Conservation (phyloP, 2,329 filamentous ascomycete species). For the Elsinoe necatrix region DNA sequence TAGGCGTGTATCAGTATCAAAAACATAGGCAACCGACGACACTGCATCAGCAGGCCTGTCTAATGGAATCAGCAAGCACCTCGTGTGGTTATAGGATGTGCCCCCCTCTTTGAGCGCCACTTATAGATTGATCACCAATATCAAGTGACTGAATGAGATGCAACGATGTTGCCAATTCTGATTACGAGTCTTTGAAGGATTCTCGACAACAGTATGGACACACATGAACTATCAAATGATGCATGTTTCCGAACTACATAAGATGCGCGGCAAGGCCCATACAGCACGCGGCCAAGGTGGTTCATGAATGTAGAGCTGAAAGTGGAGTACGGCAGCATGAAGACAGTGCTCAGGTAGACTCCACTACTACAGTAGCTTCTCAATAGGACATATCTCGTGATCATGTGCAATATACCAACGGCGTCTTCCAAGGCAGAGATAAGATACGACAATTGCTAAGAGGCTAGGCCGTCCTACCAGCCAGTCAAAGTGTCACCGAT, state of each 20-base stretch:
- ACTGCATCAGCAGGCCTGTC: constrained; percentile 10
- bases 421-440: constrained; percentile 1
- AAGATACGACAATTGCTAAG: background rate
- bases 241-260: too few species aligned
- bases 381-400: background rate
- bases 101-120: background rate
- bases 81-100: background rate
- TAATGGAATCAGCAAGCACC: constrained; percentile 6
- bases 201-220: too few species aligned
- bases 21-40: background rate
- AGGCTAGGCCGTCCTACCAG: constrained; percentile 6
- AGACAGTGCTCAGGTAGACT: background rate
- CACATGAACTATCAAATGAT: too few species aligned
- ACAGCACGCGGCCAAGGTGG: too few species aligned
- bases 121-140: constrained; percentile 1
- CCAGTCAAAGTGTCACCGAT: constrained; percentile 13
- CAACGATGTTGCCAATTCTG: background rate
- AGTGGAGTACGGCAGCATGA: too few species aligned
- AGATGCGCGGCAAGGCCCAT: too few species aligned
- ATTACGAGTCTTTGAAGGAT: too few species aligned
- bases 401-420: background rate
- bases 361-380: background rate
- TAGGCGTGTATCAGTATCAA: constrained; percentile 7
- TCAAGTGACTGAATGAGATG: background rate
- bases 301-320: too few species aligned